These are phyloP conservation scores for Boechera retrofracta DNA, from an alignment of 345 rosid species.

Conservation along the genomic window DNA sequence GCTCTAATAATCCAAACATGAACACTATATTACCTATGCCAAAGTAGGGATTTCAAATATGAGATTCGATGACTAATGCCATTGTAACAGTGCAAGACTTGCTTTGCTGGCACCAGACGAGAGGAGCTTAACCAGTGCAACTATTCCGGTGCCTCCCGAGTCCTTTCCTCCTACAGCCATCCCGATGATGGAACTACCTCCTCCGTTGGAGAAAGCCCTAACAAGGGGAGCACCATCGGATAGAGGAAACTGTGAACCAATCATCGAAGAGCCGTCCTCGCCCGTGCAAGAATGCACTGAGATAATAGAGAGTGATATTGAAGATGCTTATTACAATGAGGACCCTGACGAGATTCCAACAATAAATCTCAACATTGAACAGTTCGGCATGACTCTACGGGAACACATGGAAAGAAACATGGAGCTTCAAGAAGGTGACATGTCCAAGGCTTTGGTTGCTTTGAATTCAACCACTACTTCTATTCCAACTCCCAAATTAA, in stretches of 20 bases:
- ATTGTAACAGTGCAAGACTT: slow-evolving; percentile 81
- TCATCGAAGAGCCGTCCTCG: slow-evolving; percentile 84
- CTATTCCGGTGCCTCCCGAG: slow-evolving; percentile 34
- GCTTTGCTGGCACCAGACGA: slow-evolving; percentile 87
- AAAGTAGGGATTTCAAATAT: slow-evolving; percentile 24
- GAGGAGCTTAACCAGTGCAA: slow-evolving; percentile 56
- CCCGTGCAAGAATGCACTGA: slow-evolving; percentile 65
- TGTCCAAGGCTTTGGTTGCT: slow-evolving; percentile 89
- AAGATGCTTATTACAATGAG: slow-evolving; percentile 60
- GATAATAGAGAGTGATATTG: slow-evolving; percentile 66
- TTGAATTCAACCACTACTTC: slow-evolving; percentile 65
- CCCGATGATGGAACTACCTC: slow-evolving; percentile 55
- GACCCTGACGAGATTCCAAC: slow-evolving; percentile 88
- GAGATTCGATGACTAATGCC: slow-evolving; percentile 36
- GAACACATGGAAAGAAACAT: slow-evolving; percentile 64
- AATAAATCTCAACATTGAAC: slow-evolving; percentile 66
- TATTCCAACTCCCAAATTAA: slow-evolving; percentile 75
- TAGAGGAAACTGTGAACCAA: slow-evolving; percentile 57
- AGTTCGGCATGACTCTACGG: slow-evolving; percentile 63
- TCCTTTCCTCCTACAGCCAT: slow-evolving; percentile 47
- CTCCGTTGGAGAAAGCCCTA: slow-evolving; percentile 44
- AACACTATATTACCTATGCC: slow-evolving; percentile 15
- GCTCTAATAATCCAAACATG: slow-evolving; percentile 14
- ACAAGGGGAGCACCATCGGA: slow-evolving; percentile 30
- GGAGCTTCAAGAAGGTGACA: slow-evolving; percentile 76